phyloP scores from a whole-genome alignment of 164 flowering plant species.

The Vitis labrusca region DNA sequence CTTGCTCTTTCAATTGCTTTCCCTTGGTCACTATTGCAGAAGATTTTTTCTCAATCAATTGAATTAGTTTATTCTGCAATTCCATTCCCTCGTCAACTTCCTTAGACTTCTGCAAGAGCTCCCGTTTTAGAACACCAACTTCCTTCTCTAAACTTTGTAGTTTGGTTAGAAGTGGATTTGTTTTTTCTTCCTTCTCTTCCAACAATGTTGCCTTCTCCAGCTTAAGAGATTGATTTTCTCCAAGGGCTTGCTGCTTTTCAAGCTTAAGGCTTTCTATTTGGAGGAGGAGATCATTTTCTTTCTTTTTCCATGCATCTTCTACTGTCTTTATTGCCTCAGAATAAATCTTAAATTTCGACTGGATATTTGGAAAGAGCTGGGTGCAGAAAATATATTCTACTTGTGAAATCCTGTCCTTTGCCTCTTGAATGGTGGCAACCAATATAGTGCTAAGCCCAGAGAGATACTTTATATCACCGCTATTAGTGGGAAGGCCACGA shows the following conservation, averaged over 20 bases:
- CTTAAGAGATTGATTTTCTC: slow-evolving; percentile 44
- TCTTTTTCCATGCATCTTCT: slow-evolving; percentile 57
- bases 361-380: slow-evolving; percentile 70
- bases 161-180: slow-evolving; percentile 7
- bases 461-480: slow-evolving; percentile 43
- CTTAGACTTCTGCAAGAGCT: slow-evolving; percentile 25
- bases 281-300: slow-evolving; percentile 41
- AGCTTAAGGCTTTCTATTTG: slow-evolving; percentile 49
- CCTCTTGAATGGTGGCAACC: slow-evolving; percentile 91
- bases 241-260: slow-evolving; percentile 41
- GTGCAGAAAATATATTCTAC: slow-evolving; percentile 79
- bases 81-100: slow-evolving; percentile 44
- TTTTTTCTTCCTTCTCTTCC: slow-evolving; percentile 24
- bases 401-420: slow-evolving; percentile 80
- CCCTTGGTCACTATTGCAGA: slow-evolving; percentile 18
- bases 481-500: slow-evolving; percentile 20
- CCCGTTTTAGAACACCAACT: slow-evolving; percentile 23
- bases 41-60: slow-evolving; percentile 26
- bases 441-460: slow-evolving; percentile 69
- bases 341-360: slow-evolving; percentile 42
- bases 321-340: slow-evolving; percentile 52
- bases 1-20: slow-evolving; percentile 26
- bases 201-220: slow-evolving; percentile 31
- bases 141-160: slow-evolving; percentile 13
- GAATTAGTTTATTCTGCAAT: slow-evolving; percentile 29